phyloP scores from a whole-genome alignment of 805 yeast genomes.

The Candida manassasensis region DNA sequence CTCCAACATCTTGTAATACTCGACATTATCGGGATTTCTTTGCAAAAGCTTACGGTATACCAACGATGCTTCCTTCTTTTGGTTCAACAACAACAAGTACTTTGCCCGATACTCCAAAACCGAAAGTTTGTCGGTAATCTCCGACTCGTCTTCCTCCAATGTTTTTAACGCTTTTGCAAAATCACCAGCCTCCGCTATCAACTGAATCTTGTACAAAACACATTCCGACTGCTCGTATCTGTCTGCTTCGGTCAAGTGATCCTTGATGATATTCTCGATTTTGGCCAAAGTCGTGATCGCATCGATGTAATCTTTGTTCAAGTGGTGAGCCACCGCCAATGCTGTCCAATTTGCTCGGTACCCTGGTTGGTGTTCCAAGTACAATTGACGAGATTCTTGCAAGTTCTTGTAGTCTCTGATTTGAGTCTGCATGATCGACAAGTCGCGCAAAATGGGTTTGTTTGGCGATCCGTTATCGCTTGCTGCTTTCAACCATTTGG shows the following conservation, averaged over 20 bases:
- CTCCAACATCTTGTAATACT: slow-evolving; percentile 66
- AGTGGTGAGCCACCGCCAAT: slow-evolving; percentile 78
- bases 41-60: slow-evolving; percentile 66
- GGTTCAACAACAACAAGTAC: slow-evolving; percentile 55
- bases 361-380: slow-evolving; percentile 71
- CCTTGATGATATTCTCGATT: slow-evolving; percentile 71
- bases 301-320: slow-evolving; percentile 59
- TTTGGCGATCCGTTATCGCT: slow-evolving; percentile 75
- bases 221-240: slow-evolving; percentile 79
- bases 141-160: slow-evolving; percentile 47
- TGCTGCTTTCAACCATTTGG: slow-evolving; percentile 71
- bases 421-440: slow-evolving; percentile 76
- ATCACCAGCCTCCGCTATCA: slow-evolving; percentile 61
- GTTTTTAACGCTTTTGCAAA: slow-evolving; percentile 58
- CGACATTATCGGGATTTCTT: slow-evolving; percentile 78
- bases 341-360: slow-evolving; percentile 89
- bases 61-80: slow-evolving; percentile 58
- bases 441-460: slow-evolving; percentile 73
- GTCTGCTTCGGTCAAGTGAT: slow-evolving; percentile 62
- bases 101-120: slow-evolving; percentile 64
- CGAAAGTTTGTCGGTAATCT: slow-evolving; percentile 52
- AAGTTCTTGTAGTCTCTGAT: slow-evolving; percentile 65
- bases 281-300: slow-evolving; percentile 70
- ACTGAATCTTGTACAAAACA: slow-evolving; percentile 62
- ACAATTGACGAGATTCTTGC: slow-evolving; percentile 58